These are phyloP conservation scores for Salix dunnii DNA, from an alignment of 345 rosid genomes.

Conservation along the genomic window DNA sequence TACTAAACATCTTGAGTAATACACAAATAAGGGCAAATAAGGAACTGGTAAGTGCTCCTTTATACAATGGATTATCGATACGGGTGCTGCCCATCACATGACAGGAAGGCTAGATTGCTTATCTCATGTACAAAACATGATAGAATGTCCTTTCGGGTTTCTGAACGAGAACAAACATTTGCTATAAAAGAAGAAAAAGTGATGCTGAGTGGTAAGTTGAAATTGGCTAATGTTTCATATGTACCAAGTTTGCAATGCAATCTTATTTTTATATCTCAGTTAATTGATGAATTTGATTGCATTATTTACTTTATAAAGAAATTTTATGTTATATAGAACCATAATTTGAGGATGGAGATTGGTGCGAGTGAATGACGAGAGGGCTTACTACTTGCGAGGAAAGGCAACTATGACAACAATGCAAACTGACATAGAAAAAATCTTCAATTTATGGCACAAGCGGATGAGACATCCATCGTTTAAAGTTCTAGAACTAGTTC, in stretches of 20 bases:
- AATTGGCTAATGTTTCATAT: neutral
- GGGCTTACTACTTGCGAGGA: neutral
- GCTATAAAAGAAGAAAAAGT: neutral
- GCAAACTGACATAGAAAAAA: neutral
- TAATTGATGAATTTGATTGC: neutral
- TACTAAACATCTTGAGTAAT: neutral
- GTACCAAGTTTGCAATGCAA: neutral
- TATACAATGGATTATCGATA: conserved; percentile 7
- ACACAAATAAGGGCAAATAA: neutral
- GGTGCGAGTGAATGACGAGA: conserved; percentile 1
- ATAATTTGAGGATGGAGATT: conserved; percentile 19
- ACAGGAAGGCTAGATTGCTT: neutral
- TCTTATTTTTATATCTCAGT: conserved; percentile 2
- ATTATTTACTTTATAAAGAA: neutral
- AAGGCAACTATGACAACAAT: neutral
- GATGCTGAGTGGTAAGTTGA: neutral
- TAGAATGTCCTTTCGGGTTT: neutral
- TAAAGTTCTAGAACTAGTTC: neutral
- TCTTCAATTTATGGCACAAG: conserved; percentile 6
- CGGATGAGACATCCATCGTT: conserved; percentile 3
- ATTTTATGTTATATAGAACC: conserved; percentile 7
- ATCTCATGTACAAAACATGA: neutral
- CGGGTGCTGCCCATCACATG: conserved; percentile 2
- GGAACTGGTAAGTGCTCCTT: neutral
- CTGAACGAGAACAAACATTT: neutral